Percentiles rank a stretch among this genome's conserved stretches.
These are phyloP conservation scores for Picochlorum sp. DNA, from an alignment of 139 green algal species.

Conservation along the genomic window DNA sequence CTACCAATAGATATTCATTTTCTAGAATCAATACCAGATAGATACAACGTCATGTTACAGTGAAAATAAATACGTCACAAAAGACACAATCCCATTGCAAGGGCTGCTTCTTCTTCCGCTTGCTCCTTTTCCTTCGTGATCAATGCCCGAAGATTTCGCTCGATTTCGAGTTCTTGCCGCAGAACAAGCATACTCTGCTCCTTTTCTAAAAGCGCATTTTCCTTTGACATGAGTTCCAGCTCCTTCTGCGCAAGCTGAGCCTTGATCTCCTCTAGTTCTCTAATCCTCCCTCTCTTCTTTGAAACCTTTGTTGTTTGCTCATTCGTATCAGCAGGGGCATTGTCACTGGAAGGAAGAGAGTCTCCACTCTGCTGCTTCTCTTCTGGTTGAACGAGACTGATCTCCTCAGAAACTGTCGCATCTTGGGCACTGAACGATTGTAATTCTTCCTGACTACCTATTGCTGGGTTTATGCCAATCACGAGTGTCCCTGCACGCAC, in stretches of 20 bases:
- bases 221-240: slow-evolving; percentile 65
- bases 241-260: slow-evolving; percentile 71
- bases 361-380: no score
- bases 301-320: not conserved
- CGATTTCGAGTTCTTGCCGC: slow-evolving; percentile 73
- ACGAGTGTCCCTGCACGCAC: no score
- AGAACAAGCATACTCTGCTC: slow-evolving; percentile 72
- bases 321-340: no score
- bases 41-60: not conserved
- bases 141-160: slow-evolving; percentile 71
- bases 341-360: no score
- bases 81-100: slow-evolving; percentile 74
- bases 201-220: slow-evolving; percentile 68
- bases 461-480: no score
- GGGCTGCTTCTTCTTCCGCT: slow-evolving; percentile 74
- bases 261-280: slow-evolving; percentile 68
- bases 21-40: not conserved
- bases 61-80: slow-evolving; percentile 15
- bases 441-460: no score
- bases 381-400: no score
- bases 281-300: slow-evolving; percentile 46
- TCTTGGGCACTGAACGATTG: no score
- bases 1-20: not conserved
- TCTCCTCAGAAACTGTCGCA: no score
- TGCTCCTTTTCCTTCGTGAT: slow-evolving; percentile 83